Conservation (phyloP, 1,284 basidiomycete species). For the Ganoderma lucidum region DNA sequence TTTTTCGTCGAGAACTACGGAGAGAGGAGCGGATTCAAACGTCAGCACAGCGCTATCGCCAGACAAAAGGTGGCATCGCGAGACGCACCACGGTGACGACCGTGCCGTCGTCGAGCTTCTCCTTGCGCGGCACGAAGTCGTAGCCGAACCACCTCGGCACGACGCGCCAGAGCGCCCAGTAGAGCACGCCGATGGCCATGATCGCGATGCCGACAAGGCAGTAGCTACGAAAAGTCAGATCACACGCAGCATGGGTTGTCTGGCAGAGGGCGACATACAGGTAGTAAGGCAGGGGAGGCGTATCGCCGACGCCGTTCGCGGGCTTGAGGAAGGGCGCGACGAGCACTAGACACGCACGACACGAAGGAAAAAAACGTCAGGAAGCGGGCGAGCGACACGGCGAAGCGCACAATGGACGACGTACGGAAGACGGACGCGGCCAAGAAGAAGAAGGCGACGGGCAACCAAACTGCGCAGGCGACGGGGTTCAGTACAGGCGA, state of each 20-base stretch:
- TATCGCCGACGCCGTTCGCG: conserved; percentile 61
- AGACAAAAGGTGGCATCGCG: not conserved
- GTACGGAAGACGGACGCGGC: conserved; percentile 59
- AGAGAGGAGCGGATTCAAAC: not conserved
- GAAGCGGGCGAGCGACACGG: not conserved
- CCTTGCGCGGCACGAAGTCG: conserved; percentile 55
- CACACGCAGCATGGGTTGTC: too few species aligned
- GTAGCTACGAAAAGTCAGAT: conserved; percentile 45
- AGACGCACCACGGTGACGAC: conserved; percentile 59
- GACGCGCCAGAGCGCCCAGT: conserved; percentile 65
- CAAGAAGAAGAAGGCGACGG: conserved; percentile 63
- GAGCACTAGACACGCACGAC: conserved; percentile 47
- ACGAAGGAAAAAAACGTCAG: not conserved
- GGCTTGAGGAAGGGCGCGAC: conserved; percentile 65
- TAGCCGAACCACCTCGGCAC: conserved; percentile 60
- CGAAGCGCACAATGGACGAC: conserved; percentile 18
- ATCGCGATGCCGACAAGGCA: conserved; percentile 63
- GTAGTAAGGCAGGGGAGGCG: conserved; percentile 67
- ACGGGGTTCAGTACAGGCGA: not conserved
- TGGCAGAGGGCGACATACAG: conserved; percentile 45
- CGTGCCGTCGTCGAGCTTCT: conserved; percentile 61
- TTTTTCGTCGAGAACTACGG: not conserved
- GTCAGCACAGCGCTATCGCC: not conserved
- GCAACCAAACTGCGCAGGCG: conserved; percentile 58
- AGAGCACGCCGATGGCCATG: conserved; percentile 54